Percentiles rank a stretch among this genome's conserved stretches.
phyloP scores from a whole-genome alignment of 2,329 filamentous ascomycete species.

The Phoma herbarum region DNA sequence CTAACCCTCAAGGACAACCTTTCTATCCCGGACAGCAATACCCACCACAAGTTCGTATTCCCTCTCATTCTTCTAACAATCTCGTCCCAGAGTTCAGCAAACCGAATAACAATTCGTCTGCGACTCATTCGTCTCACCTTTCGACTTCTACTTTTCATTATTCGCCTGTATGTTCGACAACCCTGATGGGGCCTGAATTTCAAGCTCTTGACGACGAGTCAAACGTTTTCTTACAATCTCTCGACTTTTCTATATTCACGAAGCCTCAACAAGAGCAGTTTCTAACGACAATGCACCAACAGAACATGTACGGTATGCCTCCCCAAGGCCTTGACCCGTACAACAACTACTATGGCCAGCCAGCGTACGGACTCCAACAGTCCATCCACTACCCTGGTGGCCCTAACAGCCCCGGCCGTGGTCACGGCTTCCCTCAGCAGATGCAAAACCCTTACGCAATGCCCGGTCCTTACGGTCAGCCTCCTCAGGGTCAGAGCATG shows the following conservation, averaged over 20 bases:
- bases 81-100: slow-evolving; percentile 33
- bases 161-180: slow-evolving; percentile 24
- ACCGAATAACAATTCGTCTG: slow-evolving; percentile 26
- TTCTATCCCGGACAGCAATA: slow-evolving; percentile 67
- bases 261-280: slow-evolving; percentile 75
- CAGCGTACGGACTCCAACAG: slow-evolving; percentile 58
- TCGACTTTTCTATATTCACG: slow-evolving; percentile 69
- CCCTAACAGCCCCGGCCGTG: slow-evolving; percentile 57
- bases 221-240: slow-evolving; percentile 36
- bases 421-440: slow-evolving; percentile 57
- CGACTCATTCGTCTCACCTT: slow-evolving; percentile 25
- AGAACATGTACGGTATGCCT: slow-evolving; percentile 69
- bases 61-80: slow-evolving; percentile 53
- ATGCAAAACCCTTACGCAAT: slow-evolving; percentile 58
- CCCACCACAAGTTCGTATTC: slow-evolving; percentile 68
- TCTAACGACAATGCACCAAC: slow-evolving; percentile 72
- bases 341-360: slow-evolving; percentile 56
- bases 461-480: slow-evolving; percentile 62
- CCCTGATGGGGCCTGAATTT: slow-evolving; percentile 26
- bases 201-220: slow-evolving; percentile 30
- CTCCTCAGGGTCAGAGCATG: slow-evolving; percentile 65
- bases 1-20: slow-evolving; percentile 67
- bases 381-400: slow-evolving; percentile 57
- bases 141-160: slow-evolving; percentile 16
- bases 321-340: slow-evolving; percentile 56